These are phyloP conservation scores for Agaricus bisporus DNA, from an alignment of 768 basidiomycete species.

Conservation along the genomic window DNA sequence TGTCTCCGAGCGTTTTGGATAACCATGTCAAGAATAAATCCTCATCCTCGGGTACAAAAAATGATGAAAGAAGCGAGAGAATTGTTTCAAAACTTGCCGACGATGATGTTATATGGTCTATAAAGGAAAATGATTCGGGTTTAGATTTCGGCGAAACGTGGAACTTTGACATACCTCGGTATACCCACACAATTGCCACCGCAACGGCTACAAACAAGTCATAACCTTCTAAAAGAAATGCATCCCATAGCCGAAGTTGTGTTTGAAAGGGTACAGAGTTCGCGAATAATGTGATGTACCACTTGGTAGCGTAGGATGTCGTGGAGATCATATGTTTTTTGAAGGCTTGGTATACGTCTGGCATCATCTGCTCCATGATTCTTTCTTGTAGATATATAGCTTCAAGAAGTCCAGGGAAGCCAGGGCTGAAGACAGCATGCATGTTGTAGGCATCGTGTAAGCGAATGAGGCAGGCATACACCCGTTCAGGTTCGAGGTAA, in stretches of 20 bases:
- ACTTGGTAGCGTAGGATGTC: constrained; percentile 95
- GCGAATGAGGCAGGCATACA: constrained; percentile 79
- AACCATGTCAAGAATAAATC: constrained; percentile 81
- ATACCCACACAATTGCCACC: constrained; percentile 86
- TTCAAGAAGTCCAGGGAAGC: constrained; percentile 93
- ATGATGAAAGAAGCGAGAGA: constrained; percentile 85
- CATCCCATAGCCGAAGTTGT: constrained; percentile 93
- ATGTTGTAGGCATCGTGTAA: constrained; percentile 85
- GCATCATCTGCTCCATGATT: constrained; percentile 82
- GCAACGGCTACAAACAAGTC: constrained; percentile 86
- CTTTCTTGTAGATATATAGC: constrained; percentile 95
- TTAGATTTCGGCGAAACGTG: not conserved
- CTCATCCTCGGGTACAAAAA: constrained; percentile 92
- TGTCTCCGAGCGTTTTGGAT: constrained; percentile 46
- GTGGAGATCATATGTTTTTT: constrained; percentile 87
- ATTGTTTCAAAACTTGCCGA: constrained; percentile 89
- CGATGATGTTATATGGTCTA: constrained; percentile 79
- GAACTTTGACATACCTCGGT: constrained; percentile 54
- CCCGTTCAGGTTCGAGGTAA: constrained; percentile 88
- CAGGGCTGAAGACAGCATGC: constrained; percentile 86
- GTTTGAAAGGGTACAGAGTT: constrained; percentile 95
- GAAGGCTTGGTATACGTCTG: constrained; percentile 82
- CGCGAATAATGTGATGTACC: constrained; percentile 98
- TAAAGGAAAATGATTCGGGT: not conserved
- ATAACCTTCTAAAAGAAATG: constrained; percentile 82